Base-by-base conservation (phyloP, 768 basidiomycete species). In the Agrocybe chaxingu region DNA sequence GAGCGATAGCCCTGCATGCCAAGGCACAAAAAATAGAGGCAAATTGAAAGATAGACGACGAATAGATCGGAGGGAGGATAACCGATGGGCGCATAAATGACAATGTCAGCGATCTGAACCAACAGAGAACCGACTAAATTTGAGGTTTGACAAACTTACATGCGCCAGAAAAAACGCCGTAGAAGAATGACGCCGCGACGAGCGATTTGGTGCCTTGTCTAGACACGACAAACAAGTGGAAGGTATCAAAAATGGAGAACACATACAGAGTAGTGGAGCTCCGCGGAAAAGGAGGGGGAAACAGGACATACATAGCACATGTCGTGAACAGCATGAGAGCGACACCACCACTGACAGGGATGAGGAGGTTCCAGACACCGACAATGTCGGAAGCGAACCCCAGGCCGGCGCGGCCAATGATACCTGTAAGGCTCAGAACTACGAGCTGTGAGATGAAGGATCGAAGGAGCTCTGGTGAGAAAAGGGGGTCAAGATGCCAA, bases 161-260 rank as follows among this genome's bases (percentile, higher is more conserved):
- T 38, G 74, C 73, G n/a, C 76, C 75, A 6, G 77, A 71, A 45
- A 73, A 71, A 40, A 79, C 60, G 6, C 78, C 78, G 50, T 80
- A 80, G 36, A 80, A 59, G 18, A 76, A 58, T 12, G 70, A 66
- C 31, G 78, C 68, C 35, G 65, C 63, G 42, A 75, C 63, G 19
- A 77, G 62, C n/a, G 68, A 67, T 4, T 62, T 67, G 7, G 63
- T 51, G 38, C 60, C 67, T 50, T 69, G 63, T 36, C 73, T 74
- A 47, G 24, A 47, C 18, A 12, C 11, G 13, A 33, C 29, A 19
- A 44, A 31, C 24, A 24, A 42, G 11, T n/a, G 19, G 10, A 50
- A 39, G 42, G 16, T 9, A 19, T 39, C 18, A 45, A 24, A 48
- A 34, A 54, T 9, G 9, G 34, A 45, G 7, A 16, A 34, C 7